Percentiles rank a stretch among this genome's conserved stretches.
These are phyloP conservation scores for Sphagnurus paluster DNA, from an alignment of 1,284 basidiomycete genomes.

Conservation along the genomic window DNA sequence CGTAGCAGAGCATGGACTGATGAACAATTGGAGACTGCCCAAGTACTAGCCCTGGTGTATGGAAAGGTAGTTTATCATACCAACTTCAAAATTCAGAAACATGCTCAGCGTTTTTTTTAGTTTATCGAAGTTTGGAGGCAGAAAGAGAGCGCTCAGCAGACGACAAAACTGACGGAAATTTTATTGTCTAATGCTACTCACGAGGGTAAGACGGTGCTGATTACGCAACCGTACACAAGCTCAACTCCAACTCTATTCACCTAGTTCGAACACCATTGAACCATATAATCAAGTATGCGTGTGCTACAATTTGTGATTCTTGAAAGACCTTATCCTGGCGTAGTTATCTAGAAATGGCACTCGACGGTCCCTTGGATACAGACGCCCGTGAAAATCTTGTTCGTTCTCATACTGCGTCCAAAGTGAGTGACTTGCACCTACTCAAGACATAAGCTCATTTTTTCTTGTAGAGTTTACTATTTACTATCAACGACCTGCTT, in stretches of 20 bases:
- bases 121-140: constrained; percentile 91
- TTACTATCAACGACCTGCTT: constrained; percentile 86
- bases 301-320: background rate
- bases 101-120: constrained; percentile 30
- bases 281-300: constrained; percentile 68
- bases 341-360: constrained; percentile 84
- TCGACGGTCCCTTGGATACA: constrained; percentile 75
- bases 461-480: constrained; percentile 56
- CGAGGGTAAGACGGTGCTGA: constrained; percentile 53
- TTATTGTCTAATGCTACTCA: constrained; percentile 88
- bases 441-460: background rate
- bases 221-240: background rate
- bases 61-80: constrained; percentile 56
- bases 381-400: constrained; percentile 82
- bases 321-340: constrained; percentile 5
- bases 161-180: constrained; percentile 79
- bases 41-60: constrained; percentile 83
- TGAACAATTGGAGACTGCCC: constrained; percentile 86
- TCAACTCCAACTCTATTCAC: background rate
- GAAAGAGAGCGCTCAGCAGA: constrained; percentile 77
- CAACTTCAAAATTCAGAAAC: background rate
- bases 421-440: constrained; percentile 40
- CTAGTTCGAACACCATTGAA: constrained; percentile 73
- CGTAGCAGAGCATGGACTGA: constrained; percentile 80
- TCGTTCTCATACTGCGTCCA: constrained; percentile 81